Percentiles rank a stretch among this genome's conserved stretches.
These are phyloP conservation scores for Fusarium sp. DNA, from an alignment of 2,329 filamentous ascomycete species.

Conservation along the genomic window DNA sequence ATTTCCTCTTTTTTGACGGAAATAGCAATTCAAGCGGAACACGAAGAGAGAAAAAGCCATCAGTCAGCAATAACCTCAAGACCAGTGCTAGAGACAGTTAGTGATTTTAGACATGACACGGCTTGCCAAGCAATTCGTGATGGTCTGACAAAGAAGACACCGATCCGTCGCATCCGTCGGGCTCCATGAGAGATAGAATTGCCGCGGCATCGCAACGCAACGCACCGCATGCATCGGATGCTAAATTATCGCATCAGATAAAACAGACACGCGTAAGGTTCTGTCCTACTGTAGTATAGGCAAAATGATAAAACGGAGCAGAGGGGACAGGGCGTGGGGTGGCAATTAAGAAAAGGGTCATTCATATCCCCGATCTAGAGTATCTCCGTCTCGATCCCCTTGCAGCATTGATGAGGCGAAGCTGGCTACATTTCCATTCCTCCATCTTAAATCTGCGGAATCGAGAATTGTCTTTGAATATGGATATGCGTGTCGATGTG, in stretches of 20 bases:
- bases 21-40: background rate
- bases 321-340: background rate
- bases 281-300: background rate
- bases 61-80: slow-evolving; percentile 17
- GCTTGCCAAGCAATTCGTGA: slow-evolving; percentile 11
- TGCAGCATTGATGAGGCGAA: slow-evolving; percentile 15
- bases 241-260: slow-evolving; percentile 4
- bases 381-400: slow-evolving; percentile 13
- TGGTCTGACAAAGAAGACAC: slow-evolving; percentile 28
- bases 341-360: background rate
- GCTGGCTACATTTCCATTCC: background rate
- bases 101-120: background rate
- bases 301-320: background rate
- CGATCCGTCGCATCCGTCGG: slow-evolving; percentile 23
- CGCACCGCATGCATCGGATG: background rate
- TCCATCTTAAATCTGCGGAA: background rate
- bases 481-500: background rate
- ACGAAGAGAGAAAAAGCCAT: background rate
- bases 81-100: background rate
- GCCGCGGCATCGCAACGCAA: slow-evolving; percentile 15
- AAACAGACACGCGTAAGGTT: background rate
- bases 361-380: background rate
- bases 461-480: background rate
- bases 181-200: slow-evolving; percentile 7
- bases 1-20: slow-evolving; percentile 6